Conservation (phyloP, 495 filamentous ascomycete genomes). For the Filosporella fistucella region DNA sequence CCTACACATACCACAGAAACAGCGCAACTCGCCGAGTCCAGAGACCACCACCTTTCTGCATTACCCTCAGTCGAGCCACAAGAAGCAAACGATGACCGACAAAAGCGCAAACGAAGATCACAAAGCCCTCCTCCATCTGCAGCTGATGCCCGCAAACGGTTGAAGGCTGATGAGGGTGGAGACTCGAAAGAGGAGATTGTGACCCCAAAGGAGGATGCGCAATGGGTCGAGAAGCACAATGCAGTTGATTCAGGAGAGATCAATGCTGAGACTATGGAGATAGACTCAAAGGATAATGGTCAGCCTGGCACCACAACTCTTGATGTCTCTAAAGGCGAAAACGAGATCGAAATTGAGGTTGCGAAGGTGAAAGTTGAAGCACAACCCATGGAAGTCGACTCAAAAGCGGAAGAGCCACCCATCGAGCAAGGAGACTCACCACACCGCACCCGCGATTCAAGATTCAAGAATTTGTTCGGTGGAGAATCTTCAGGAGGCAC, state of each 20-base stretch:
- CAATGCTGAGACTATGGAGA: background rate
- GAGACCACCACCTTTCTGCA: slow-evolving; percentile 9
- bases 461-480: slow-evolving; percentile 53
- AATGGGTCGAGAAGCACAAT: slow-evolving; percentile 14
- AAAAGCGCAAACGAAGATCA: slow-evolving; percentile 72
- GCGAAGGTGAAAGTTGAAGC: slow-evolving; percentile 1
- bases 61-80: slow-evolving; percentile 18
- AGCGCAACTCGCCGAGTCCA: slow-evolving; percentile 1
- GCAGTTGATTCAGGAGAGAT: background rate
- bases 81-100: slow-evolving; percentile 51
- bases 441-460: slow-evolving; percentile 28
- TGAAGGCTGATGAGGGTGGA: slow-evolving; percentile 20
- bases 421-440: slow-evolving; percentile 1
- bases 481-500: slow-evolving; percentile 9
- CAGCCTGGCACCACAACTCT: background rate
- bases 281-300: background rate
- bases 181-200: background rate
- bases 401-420: background rate
- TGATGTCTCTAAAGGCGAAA: background rate
- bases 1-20: background rate
- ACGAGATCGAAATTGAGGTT: background rate
- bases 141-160: slow-evolving; percentile 39
- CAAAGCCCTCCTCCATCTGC: slow-evolving; percentile 58
- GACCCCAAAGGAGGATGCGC: slow-evolving; percentile 2
- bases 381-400: slow-evolving; percentile 4